These are phyloP conservation scores for Oldenlandia corymbosa DNA, from an alignment of 257 asterid species.

Conservation along the genomic window DNA sequence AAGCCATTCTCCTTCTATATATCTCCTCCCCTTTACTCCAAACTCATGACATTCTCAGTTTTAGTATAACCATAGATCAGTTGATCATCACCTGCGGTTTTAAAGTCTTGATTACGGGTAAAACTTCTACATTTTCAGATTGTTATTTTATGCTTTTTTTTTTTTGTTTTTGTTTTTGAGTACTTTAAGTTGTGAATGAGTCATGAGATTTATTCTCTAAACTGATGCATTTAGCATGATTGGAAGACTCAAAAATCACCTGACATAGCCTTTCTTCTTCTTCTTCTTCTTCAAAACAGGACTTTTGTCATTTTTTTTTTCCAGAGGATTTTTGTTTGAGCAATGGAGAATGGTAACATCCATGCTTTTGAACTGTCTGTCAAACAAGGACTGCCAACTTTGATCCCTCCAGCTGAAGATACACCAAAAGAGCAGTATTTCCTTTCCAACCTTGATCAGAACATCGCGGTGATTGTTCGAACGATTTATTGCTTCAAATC, in stretches of 20 bases:
- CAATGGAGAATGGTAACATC: constrained; percentile 48
- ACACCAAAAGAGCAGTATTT: constrained; percentile 53
- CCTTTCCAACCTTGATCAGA: constrained; percentile 80
- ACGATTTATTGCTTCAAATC: constrained; percentile 78
- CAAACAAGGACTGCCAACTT: constrained; percentile 45
- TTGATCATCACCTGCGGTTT: background rate
- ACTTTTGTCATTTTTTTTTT: background rate
- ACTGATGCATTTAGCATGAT: constrained; percentile 16
- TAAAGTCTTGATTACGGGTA: background rate
- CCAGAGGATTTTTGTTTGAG: background rate
- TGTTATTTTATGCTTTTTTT: background rate
- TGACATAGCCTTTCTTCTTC: background rate
- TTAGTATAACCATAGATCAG: constrained; percentile 1
- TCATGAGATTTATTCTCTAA: constrained; percentile 2
- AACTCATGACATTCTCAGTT: constrained; percentile 11
- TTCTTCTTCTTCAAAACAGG: constrained; percentile 20
- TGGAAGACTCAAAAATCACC: constrained; percentile 3
- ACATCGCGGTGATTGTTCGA: constrained; percentile 71
- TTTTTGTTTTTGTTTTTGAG: too few relatives aligned
- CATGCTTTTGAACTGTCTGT: constrained; percentile 38
- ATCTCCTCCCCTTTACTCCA: constrained; percentile 19
- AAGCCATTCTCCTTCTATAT: constrained; percentile 27
- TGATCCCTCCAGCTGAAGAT: constrained; percentile 60
- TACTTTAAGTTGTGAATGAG: background rate
- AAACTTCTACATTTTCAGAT: background rate